Percentiles rank a stretch among this genome's conserved stretches.
These are phyloP conservation scores for Stygiomarasmius scandens DNA, from an alignment of 1,284 basidiomycete species.

Conservation along the genomic window DNA sequence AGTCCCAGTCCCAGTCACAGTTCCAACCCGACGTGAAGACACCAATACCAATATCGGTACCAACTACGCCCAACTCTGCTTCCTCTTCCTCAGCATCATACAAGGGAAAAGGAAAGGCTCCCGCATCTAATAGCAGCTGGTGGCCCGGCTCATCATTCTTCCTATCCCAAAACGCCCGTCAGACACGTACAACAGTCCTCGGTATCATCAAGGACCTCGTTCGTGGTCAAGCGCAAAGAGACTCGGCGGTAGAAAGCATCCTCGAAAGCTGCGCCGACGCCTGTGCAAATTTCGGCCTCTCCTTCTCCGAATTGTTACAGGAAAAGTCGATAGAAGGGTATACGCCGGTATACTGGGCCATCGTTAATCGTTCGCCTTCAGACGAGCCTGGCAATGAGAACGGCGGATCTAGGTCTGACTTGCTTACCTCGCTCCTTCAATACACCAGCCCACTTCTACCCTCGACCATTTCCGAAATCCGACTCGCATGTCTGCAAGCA, in stretches of 20 bases:
- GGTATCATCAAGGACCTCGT: slow-evolving; percentile 53
- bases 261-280: slow-evolving; percentile 50
- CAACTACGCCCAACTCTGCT: no score
- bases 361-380: slow-evolving; percentile 55
- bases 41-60: no score
- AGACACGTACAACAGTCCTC: slow-evolving; percentile 48
- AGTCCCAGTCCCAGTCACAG: no score
- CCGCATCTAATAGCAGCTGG: slow-evolving; percentile 5
- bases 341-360: slow-evolving; percentile 70
- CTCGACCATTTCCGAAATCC: slow-evolving; percentile 56
- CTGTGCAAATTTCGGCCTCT: slow-evolving; percentile 41
- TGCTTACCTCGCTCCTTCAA: slow-evolving; percentile 55
- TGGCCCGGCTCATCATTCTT: slow-evolving; percentile 4
- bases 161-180: slow-evolving; percentile 39
- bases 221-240: slow-evolving; percentile 11
- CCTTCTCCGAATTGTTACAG: slow-evolving; percentile 54
- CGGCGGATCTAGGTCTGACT: slow-evolving; percentile 39
- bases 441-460: slow-evolving; percentile 55
- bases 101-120: slow-evolving; percentile 13
- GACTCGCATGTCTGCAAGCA: slow-evolving; percentile 63
- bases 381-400: slow-evolving; percentile 22
- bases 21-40: no score
- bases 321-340: slow-evolving; percentile 62
- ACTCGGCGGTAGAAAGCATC: slow-evolving; percentile 27
- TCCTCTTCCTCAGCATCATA: not conserved